These are phyloP conservation scores for Trichoderma brevicompactum DNA, from an alignment of 2,329 filamentous ascomycete species.

Conservation along the genomic window DNA sequence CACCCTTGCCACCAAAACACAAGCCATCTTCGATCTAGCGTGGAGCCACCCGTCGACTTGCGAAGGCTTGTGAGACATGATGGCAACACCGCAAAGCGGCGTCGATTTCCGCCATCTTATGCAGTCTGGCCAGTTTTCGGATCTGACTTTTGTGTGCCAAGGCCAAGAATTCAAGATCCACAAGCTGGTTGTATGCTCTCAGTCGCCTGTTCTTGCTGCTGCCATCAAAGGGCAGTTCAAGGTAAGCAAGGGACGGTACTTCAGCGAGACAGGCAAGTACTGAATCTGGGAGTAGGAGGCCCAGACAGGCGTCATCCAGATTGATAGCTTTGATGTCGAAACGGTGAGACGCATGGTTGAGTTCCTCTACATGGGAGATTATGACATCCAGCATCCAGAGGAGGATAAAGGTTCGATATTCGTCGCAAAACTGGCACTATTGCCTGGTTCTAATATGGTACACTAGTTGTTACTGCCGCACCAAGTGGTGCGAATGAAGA, in stretches of 20 bases:
- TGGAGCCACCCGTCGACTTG: not conserved
- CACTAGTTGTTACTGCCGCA: not conserved
- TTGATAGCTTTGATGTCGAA: constrained; percentile 30
- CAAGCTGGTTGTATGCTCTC: constrained; percentile 32
- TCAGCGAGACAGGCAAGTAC: not conserved
- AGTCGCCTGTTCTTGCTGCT: constrained; percentile 32
- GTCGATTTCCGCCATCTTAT: constrained; percentile 23
- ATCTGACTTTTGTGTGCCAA: constrained; percentile 32
- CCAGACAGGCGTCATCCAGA: constrained; percentile 27
- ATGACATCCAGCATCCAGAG: constrained; percentile 16
- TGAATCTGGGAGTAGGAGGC: constrained; percentile 29
- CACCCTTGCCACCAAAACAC: not conserved
- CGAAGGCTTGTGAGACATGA: not conserved
- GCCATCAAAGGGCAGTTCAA: constrained; percentile 29
- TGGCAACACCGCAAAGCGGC: not conserved
- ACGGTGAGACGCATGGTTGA: constrained; percentile 33
- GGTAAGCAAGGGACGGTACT: constrained; percentile 23
- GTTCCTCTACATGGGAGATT: constrained; percentile 34
- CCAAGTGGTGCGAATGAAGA: not conserved
- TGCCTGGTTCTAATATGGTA: not conserved
- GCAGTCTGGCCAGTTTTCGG: constrained; percentile 32
- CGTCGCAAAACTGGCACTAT: not conserved
- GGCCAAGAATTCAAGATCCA: constrained; percentile 33
- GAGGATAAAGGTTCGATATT: not conserved
- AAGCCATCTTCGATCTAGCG: constrained; percentile 7